Conservation (phyloP, 495 filamentous ascomycete genomes). For the Pseudotulostoma volvatum region DNA sequence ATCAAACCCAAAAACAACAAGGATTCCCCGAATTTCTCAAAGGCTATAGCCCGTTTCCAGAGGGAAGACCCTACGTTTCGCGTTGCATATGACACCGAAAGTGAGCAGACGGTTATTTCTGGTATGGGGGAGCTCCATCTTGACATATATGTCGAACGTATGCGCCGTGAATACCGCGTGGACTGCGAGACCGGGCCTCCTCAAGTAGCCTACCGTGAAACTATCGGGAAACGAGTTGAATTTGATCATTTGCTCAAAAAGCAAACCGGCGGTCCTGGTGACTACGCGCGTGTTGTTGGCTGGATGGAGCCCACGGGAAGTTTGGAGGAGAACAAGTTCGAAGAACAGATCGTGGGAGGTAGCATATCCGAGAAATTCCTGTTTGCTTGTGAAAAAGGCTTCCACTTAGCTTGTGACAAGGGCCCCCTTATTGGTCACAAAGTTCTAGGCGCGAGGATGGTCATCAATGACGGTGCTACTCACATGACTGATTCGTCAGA, state of each 20-base stretch:
- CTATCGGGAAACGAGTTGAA: conserved; percentile 54
- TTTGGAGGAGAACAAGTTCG: conserved; percentile 66
- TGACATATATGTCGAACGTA: conserved; percentile 95
- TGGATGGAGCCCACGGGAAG: conserved; percentile 73
- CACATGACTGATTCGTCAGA: conserved; percentile 98
- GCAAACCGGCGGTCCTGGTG: conserved; percentile 90
- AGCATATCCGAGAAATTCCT: conserved; percentile 93
- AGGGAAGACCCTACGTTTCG: conserved; percentile 97
- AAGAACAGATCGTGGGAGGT: conserved; percentile 74
- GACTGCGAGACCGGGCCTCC: conserved; percentile 92
- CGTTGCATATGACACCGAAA: conserved; percentile 78
- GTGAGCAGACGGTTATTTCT: conserved; percentile 88
- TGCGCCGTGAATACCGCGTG: conserved; percentile 92
- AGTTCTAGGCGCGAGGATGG: conserved; percentile 78
- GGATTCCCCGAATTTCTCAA: conserved; percentile 87
- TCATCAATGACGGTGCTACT: conserved; percentile 91
- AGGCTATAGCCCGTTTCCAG: conserved; percentile 98
- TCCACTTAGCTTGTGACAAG: conserved; percentile 67
- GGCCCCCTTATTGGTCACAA: conserved; percentile 88
- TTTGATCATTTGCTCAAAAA: conserved; percentile 95
- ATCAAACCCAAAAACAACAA: conserved; percentile 93
- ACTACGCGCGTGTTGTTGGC: conserved; percentile 86
- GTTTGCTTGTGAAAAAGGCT: conserved; percentile 91
- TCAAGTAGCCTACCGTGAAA: conserved; percentile 96
- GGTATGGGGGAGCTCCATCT: conserved; percentile 98